Percentiles rank a stretch among this genome's conserved stretches.
Conservation (phyloP, 805 yeast genomes). For the Alloascoidea hylecoeti region DNA sequence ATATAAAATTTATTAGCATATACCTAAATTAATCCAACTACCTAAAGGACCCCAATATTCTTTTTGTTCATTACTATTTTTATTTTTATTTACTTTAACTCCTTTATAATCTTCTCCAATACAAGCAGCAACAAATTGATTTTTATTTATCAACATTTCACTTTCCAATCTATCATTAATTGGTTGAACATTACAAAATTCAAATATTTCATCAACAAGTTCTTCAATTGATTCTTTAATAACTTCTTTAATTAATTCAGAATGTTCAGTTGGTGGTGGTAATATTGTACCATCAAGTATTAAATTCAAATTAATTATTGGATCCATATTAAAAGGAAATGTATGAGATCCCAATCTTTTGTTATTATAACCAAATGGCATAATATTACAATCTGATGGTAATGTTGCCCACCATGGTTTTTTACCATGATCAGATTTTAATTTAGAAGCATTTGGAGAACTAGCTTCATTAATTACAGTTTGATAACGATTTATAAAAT, state of each 20-base stretch:
- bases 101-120: slow-evolving; percentile 1
- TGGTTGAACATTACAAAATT: not conserved
- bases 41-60: not conserved
- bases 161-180: not conserved
- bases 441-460: not conserved
- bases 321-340: not conserved
- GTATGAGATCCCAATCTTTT: not conserved
- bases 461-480: not conserved
- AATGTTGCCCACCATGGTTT: not conserved
- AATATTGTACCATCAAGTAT: not conserved
- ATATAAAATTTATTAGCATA: not conserved
- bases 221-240: not conserved
- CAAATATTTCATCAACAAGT: not conserved
- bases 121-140: not conserved
- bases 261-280: not conserved
- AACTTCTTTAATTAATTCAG: not conserved
- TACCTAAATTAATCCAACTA: slow-evolving; percentile 1
- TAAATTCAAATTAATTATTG: not conserved
- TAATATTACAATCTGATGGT: not conserved
- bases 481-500: not conserved
- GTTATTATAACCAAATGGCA: not conserved
- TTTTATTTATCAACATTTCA: not conserved
- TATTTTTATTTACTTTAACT: not conserved
- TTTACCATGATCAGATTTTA: not conserved
- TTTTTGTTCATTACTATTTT: not conserved